phyloP scores from a whole-genome alignment of 495 filamentous ascomycete species.

The Elasticomyces elasticus region DNA sequence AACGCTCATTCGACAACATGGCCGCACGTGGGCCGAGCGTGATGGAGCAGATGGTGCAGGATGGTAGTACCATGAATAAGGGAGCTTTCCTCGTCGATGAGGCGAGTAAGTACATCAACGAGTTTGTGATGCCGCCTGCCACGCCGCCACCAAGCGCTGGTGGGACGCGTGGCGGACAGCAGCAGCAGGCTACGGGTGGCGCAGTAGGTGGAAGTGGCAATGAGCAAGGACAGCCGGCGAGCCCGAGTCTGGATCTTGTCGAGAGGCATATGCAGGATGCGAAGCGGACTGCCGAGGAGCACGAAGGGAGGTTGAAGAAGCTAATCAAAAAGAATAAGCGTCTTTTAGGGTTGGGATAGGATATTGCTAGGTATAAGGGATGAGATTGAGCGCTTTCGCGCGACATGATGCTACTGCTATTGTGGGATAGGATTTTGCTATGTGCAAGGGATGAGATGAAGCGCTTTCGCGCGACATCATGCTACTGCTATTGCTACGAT shows the following conservation, averaged over 20 bases:
- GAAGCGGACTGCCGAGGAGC: slow-evolving; percentile 13
- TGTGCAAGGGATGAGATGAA: too few species aligned
- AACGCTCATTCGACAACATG: slow-evolving; percentile 1
- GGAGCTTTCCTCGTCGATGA: slow-evolving; percentile 18
- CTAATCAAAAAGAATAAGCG: slow-evolving; percentile 19
- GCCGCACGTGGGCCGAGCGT: slow-evolving; percentile 8
- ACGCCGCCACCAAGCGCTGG: slow-evolving; percentile 12
- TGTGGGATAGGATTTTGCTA: too few species aligned
- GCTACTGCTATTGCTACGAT: too few species aligned
- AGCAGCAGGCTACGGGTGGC: background rate
- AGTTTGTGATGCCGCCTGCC: slow-evolving; percentile 22
- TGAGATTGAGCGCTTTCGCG: background rate
- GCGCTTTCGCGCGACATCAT: too few species aligned
- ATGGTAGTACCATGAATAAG: slow-evolving; percentile 15
- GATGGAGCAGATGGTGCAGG: slow-evolving; percentile 21
- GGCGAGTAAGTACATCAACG: slow-evolving; percentile 17
- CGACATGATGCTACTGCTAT: too few species aligned
- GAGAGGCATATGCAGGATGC: slow-evolving; percentile 13
- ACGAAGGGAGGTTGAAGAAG: slow-evolving; percentile 13
- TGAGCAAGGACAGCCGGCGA: background rate
- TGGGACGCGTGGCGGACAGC: background rate
- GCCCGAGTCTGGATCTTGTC: slow-evolving; percentile 4
- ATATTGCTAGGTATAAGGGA: background rate
- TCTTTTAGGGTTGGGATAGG: slow-evolving; percentile 9
- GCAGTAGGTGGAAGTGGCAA: background rate